Conservation (phyloP, 208 protist genomes). For the Lotmaria passim region DNA sequence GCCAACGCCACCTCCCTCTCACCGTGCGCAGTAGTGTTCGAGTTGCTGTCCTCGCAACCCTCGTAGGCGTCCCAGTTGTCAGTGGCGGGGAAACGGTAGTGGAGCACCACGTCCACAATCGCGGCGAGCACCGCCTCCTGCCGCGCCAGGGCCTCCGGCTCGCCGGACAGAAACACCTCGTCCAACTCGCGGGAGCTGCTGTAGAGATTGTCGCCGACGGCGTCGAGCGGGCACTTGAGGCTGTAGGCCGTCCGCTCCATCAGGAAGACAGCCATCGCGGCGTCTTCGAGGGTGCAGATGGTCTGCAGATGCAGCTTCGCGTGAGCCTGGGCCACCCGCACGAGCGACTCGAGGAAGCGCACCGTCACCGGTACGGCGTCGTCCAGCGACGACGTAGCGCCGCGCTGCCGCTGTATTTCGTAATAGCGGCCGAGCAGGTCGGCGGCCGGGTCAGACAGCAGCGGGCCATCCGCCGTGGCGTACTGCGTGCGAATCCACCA, state of each 20-base stretch:
- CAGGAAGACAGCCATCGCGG: slow-evolving; percentile 86
- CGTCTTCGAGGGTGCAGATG: slow-evolving; percentile 78
- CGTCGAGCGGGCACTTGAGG: slow-evolving; percentile 81
- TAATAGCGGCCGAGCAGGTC: slow-evolving; percentile 84
- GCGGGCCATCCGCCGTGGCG: slow-evolving; percentile 59
- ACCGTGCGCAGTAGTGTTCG: background rate
- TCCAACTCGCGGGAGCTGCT: slow-evolving; percentile 78
- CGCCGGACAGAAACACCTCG: slow-evolving; percentile 68
- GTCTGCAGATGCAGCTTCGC: slow-evolving; percentile 93
- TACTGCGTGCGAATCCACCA: slow-evolving; percentile 85
- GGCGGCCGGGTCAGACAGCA: slow-evolving; percentile 72
- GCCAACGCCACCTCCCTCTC: slow-evolving; percentile 24
- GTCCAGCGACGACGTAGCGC: slow-evolving; percentile 66
- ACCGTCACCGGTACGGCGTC: slow-evolving; percentile 95
- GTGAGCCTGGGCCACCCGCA: slow-evolving; percentile 95
- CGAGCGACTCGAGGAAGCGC: slow-evolving; percentile 95
- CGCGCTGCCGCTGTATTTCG: slow-evolving; percentile 76
- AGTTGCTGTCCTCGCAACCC: slow-evolving; percentile 10
- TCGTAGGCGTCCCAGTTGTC: slow-evolving; percentile 8
- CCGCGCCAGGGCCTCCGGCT: slow-evolving; percentile 30
- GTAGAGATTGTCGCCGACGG: slow-evolving; percentile 63
- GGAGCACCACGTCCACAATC: slow-evolving; percentile 66
- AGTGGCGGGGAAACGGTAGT: slow-evolving; percentile 36
- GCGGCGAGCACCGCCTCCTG: slow-evolving; percentile 62
- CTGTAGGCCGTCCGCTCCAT: slow-evolving; percentile 87